These are phyloP conservation scores for Geranomyces variabilis DNA, from an alignment of 192 early-diverging fungal genomes.

Conservation along the genomic window DNA sequence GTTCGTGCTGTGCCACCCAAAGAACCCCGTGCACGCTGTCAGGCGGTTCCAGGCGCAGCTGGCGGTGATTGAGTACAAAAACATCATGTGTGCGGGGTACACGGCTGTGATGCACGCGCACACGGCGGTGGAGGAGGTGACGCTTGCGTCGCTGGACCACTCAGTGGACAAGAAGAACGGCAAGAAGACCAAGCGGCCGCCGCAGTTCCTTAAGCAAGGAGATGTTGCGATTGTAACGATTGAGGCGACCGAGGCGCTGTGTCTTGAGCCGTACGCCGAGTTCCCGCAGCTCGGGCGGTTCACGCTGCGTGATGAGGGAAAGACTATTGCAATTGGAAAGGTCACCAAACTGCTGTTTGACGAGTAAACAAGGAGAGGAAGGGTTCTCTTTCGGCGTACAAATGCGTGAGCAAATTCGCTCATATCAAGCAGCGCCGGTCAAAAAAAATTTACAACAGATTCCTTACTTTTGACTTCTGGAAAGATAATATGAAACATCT, in stretches of 20 bases:
- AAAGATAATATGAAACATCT: no score
- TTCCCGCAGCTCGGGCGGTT: conserved; percentile 94
- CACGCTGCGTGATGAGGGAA: conserved; percentile 96
- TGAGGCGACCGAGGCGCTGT: conserved; percentile 74
- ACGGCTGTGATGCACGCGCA: conserved; percentile 92
- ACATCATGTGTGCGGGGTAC: conserved; percentile 96
- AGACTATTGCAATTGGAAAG: conserved; percentile 80
- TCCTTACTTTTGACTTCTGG: no score
- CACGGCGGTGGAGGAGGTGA: conserved; percentile 85
- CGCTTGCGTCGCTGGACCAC: conserved; percentile 74
- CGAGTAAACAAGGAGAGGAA: no score
- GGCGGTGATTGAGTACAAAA: conserved; percentile 89
- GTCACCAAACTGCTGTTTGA: conserved; percentile 1
- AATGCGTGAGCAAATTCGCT: no score
- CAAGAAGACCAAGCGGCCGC: conserved; percentile 83
- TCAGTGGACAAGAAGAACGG: conserved; percentile 93
- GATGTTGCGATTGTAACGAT: conserved; percentile 87
- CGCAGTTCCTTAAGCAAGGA: conserved; percentile 92
- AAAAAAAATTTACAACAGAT: no score
- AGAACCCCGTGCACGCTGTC: conserved; percentile 77
- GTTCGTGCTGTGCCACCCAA: conserved; percentile 81
- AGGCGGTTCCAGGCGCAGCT: conserved; percentile 85
- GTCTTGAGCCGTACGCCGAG: conserved; percentile 84
- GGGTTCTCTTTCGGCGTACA: no score
- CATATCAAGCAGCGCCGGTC: no score